A percentile compares a stretch with the other conserved stretches of the same genome.
phyloP scores from a whole-genome alignment of 805 yeast genomes.

The Teunomyces funiuensis region DNA sequence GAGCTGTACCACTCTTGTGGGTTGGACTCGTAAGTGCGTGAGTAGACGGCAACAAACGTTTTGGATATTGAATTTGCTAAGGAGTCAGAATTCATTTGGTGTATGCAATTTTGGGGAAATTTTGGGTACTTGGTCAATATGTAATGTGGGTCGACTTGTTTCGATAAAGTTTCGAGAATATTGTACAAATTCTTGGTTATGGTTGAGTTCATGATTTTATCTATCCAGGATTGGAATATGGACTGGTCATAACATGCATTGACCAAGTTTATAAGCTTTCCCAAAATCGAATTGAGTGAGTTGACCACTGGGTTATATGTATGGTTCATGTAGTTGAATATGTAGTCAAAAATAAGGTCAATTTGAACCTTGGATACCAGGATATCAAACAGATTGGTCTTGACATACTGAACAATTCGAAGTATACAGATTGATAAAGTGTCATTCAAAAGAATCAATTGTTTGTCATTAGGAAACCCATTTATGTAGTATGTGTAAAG shows the following conservation, averaged over 20 bases:
- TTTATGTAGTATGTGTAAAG: background rate
- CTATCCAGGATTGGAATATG: constrained; percentile 47
- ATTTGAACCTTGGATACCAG: constrained; percentile 21
- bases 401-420: constrained; percentile 46
- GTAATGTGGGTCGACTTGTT: constrained; percentile 35
- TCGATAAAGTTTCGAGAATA: constrained; percentile 55
- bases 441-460: constrained; percentile 37
- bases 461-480: constrained; percentile 10
- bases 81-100: constrained; percentile 54
- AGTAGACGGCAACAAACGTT: constrained; percentile 40
- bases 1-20: constrained; percentile 44
- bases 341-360: constrained; percentile 46
- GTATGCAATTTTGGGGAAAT: constrained; percentile 49
- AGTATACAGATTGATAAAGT: constrained; percentile 64
- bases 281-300: constrained; percentile 61
- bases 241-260: constrained; percentile 12
- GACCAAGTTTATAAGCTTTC: constrained; percentile 40
- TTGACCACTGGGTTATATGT: constrained; percentile 70
- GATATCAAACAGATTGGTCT: constrained; percentile 10
- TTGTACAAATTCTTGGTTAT: constrained; percentile 60
- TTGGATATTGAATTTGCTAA: constrained; percentile 69
- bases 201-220: constrained; percentile 38
- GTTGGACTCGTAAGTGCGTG: constrained; percentile 11
- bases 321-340: constrained; percentile 69
- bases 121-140: constrained; percentile 45